phyloP scores from a whole-genome alignment of 306 rosid species.

The Medicago lupulina region DNA sequence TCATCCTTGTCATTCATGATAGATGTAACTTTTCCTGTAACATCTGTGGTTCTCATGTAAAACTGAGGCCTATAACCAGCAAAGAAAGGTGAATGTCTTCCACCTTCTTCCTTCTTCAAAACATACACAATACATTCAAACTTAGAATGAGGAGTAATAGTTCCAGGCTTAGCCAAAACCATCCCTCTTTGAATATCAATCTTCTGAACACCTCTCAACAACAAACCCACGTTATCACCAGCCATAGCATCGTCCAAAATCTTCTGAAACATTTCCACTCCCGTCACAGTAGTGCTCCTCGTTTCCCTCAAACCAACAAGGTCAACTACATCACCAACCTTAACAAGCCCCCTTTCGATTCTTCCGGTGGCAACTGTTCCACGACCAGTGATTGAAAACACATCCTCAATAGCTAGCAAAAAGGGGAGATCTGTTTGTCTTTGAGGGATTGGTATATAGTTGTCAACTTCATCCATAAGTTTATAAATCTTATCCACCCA shows the following conservation, averaged over 20 bases:
- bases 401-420: conserved; percentile 79
- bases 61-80: conserved; percentile 86
- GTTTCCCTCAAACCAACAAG: conserved; percentile 81
- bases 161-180: conserved; percentile 89
- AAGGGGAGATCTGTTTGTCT: conserved; percentile 84
- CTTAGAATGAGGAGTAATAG: conserved; percentile 83
- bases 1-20: conserved; percentile 89
- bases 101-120: conserved; percentile 91
- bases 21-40: conserved; percentile 68
- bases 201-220: conserved; percentile 84
- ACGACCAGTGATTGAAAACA: conserved; percentile 85
- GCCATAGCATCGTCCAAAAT: conserved; percentile 88
- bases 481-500: conserved; percentile 86
- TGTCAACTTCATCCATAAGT: conserved; percentile 79
- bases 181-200: conserved; percentile 85
- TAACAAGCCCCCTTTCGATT: conserved; percentile 71
- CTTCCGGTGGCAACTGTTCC: conserved; percentile 93
- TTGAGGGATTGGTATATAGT: conserved; percentile 80
- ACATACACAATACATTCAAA: conserved; percentile 74
- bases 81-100: conserved; percentile 85
- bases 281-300: conserved; percentile 72
- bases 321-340: conserved; percentile 68
- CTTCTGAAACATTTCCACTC: conserved; percentile 92
- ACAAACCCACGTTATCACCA: conserved; percentile 82
- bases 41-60: conserved; percentile 94